Evolutionary conservation across 2,329 filamentous ascomycete species (phyloP).

Genomic region (Microsporum canis): DNA sequence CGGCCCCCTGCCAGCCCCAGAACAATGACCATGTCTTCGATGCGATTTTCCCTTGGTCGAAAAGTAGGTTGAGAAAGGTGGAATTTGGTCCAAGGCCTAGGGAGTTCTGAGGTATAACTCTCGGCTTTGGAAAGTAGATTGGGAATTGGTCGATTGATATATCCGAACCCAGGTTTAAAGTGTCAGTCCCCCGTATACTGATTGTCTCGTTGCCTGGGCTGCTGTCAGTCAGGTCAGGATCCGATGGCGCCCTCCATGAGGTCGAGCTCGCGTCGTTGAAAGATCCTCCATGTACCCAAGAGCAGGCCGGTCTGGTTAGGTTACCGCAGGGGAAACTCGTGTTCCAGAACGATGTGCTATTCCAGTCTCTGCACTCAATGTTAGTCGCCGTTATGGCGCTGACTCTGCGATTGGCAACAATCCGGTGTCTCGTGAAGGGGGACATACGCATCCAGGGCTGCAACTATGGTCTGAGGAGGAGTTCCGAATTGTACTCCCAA

Average conservation of each 20-base stretch:
- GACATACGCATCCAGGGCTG: slow-evolving; percentile 7
- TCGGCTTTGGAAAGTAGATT: slow-evolving; percentile 2
- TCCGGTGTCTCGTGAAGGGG: neutral
- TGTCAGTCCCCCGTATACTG: slow-evolving; percentile 6
- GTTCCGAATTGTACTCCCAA: slow-evolving; percentile 7
- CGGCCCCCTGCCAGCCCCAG: slow-evolving; percentile 9
- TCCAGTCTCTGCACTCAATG: slow-evolving; percentile 7
- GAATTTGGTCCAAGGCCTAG: slow-evolving; percentile 6
- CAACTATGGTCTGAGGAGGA: slow-evolving; percentile 6
- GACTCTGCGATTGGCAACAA: neutral
- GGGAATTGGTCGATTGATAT: slow-evolving; percentile 1
- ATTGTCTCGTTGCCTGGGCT: neutral
- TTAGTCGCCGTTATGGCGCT: neutral
- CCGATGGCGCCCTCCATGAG: neutral
- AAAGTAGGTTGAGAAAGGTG: slow-evolving; percentile 1
- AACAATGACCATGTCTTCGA: slow-evolving; percentile 12
- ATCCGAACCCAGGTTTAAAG: slow-evolving; percentile 3
- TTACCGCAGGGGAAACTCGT: neutral
- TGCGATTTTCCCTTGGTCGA: slow-evolving; percentile 3
- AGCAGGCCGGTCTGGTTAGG: neutral
- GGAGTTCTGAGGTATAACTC: neutral
- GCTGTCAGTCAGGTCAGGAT: neutral
- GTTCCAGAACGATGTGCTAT: slow-evolving; percentile 6
- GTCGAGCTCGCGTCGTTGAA: neutral
- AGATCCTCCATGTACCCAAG: slow-evolving; percentile 7